These are phyloP conservation scores for Fusarium compactum DNA, from an alignment of 2,329 filamentous ascomycete species.

Conservation along the genomic window DNA sequence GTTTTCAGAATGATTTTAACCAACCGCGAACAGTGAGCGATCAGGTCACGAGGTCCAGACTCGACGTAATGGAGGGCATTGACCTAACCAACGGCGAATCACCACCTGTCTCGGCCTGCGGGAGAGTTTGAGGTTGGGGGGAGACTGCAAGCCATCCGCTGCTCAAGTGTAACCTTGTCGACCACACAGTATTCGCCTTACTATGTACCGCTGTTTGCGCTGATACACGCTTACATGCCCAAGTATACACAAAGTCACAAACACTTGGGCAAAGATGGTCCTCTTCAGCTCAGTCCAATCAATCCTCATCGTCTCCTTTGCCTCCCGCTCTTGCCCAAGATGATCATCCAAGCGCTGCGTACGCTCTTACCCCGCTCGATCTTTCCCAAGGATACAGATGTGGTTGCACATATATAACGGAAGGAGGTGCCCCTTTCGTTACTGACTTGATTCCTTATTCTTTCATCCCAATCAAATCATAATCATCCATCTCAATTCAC, in stretches of 20 bases:
- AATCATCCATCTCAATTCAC: neutral
- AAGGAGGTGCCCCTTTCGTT: slow-evolving; percentile 15
- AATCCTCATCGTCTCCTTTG: slow-evolving; percentile 12
- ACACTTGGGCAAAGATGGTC: neutral
- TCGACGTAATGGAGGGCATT: slow-evolving; percentile 35
- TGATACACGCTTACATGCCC: neutral
- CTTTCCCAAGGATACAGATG: slow-evolving; percentile 20
- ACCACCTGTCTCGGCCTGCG: slow-evolving; percentile 20
- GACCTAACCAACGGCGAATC: slow-evolving; percentile 27
- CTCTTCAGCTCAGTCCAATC: neutral
- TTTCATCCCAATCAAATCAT: slow-evolving; percentile 18
- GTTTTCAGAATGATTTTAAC: slow-evolving; percentile 34
- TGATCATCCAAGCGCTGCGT: slow-evolving; percentile 36
- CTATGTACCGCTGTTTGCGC: slow-evolving; percentile 30
- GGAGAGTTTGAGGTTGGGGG: slow-evolving; percentile 38
- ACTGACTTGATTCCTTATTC: neutral
- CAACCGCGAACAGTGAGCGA: slow-evolving; percentile 20
- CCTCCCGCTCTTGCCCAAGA: slow-evolving; percentile 9
- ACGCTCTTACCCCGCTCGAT: slow-evolving; percentile 45
- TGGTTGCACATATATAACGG: slow-evolving; percentile 36
- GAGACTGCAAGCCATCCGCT: slow-evolving; percentile 33
- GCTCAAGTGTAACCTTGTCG: slow-evolving; percentile 36
- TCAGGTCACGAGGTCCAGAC: slow-evolving; percentile 27
- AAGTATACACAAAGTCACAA: slow-evolving; percentile 17
- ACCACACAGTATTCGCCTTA: slow-evolving; percentile 35